phyloP scores from a whole-genome alignment of 140 eudicot genomes.

The Stevia rebaudiana region DNA sequence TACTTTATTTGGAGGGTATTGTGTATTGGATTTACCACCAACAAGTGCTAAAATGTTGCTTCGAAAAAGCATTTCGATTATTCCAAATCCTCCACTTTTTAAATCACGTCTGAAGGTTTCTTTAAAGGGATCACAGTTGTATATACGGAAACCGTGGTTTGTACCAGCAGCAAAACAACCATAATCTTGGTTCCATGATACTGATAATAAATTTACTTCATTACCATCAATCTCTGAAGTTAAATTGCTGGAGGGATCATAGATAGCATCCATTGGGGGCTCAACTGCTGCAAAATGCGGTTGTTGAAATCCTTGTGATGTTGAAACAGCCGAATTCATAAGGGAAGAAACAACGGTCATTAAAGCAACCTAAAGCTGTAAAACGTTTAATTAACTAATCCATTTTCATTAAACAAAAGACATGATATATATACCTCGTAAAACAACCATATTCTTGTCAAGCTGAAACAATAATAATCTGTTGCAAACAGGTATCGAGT shows the following conservation, averaged over 20 bases:
- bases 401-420: not conserved
- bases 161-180: constrained; percentile 98
- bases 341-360: constrained; percentile 28
- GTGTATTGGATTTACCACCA: constrained; percentile 69
- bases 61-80: constrained; percentile 84
- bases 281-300: constrained; percentile 38
- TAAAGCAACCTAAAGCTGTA: constrained; percentile 27
- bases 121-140: constrained; percentile 79
- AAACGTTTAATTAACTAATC: constrained; percentile 4
- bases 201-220: constrained; percentile 62
- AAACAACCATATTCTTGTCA: no score
- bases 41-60: constrained; percentile 91
- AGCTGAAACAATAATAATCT: constrained; percentile 16
- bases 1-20: constrained; percentile 84
- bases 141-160: constrained; percentile 80
- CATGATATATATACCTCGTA: not conserved
- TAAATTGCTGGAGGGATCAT: constrained; percentile 37
- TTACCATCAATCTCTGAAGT: constrained; percentile 45
- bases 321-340: constrained; percentile 63
- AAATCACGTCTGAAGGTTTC: constrained; percentile 91
- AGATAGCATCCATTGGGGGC: constrained; percentile 35
- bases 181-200: constrained; percentile 94
- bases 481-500: constrained; percentile 8
- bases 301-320: constrained; percentile 40
- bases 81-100: constrained; percentile 86